These are phyloP conservation scores for Lachnellula arida DNA, from an alignment of 2,329 filamentous ascomycete genomes.

Conservation along the genomic window DNA sequence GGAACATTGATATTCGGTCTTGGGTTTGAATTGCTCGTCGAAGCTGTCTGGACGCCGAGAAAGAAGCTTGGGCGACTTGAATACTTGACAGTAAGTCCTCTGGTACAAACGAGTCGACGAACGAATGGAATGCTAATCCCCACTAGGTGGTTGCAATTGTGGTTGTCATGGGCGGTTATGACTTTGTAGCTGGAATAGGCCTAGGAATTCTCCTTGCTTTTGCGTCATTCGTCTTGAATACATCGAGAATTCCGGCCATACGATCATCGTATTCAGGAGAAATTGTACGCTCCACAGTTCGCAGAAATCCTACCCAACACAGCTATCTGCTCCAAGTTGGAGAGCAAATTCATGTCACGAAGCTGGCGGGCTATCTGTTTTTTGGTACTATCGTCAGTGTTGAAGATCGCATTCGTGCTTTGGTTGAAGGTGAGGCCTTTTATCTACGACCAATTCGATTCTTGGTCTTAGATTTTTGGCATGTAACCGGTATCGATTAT, in stretches of 20 bases:
- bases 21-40: conserved; percentile 84
- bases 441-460: conserved; percentile 76
- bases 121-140: no score
- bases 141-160: conserved; percentile 74
- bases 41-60: conserved; percentile 83
- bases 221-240: conserved; percentile 85
- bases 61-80: conserved; percentile 84
- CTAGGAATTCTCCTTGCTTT: conserved; percentile 90
- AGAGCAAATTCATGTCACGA: conserved; percentile 83
- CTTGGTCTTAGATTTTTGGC: conserved; percentile 80
- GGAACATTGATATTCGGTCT: conserved; percentile 92
- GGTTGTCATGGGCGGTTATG: conserved; percentile 91
- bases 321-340: conserved; percentile 83
- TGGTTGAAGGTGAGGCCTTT: conserved; percentile 82
- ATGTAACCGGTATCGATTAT: conserved; percentile 91
- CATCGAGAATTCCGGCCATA: conserved; percentile 83
- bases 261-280: conserved; percentile 86
- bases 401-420: conserved; percentile 75
- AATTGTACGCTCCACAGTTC: conserved; percentile 85
- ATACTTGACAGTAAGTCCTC: conserved; percentile 67
- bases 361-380: conserved; percentile 92
- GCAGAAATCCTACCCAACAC: conserved; percentile 83
- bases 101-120: background rate
- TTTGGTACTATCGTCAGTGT: conserved; percentile 97
- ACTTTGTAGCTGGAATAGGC: conserved; percentile 92